Evolutionary conservation across 2,329 filamentous ascomycete species (phyloP).

Genomic region (Malbranchea cinnamomea): DNA sequence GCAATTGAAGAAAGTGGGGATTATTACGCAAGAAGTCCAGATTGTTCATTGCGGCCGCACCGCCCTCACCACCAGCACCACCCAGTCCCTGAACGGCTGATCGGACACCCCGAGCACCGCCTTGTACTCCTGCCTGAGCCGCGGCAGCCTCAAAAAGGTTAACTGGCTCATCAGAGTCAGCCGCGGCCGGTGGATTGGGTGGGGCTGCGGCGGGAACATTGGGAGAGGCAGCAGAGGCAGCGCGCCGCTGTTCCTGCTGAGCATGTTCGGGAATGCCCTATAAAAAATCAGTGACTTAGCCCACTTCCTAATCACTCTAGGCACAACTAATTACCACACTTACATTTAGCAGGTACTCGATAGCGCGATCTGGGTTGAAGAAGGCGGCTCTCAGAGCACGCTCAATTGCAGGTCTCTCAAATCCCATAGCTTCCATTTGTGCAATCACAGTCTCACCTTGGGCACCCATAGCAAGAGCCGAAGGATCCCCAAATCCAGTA

Average conservation of each 20-base stretch:
- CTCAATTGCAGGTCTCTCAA: conserved; percentile 75
- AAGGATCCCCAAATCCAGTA: conserved; percentile 51
- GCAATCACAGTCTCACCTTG: conserved; percentile 69
- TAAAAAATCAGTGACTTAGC: conserved; percentile 4
- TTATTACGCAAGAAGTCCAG: conserved; percentile 92
- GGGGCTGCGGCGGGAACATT: conserved; percentile 30
- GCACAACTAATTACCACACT: conserved; percentile 17
- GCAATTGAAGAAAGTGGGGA: conserved; percentile 92
- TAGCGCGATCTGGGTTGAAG: conserved; percentile 91
- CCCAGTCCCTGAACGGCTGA: conserved; percentile 12
- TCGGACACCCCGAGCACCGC: conserved; percentile 17
- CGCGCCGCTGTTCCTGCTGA: conserved; percentile 42
- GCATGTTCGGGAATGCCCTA: conserved; percentile 84
- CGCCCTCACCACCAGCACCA: conserved; percentile 10
- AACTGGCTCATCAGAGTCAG: conserved; percentile 46
- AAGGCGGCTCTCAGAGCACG: conserved; percentile 91
- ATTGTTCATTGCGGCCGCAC: conserved; percentile 42
- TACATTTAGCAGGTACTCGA: conserved; percentile 86
- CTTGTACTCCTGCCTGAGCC: conserved; percentile 32
- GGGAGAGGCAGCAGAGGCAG: conserved; percentile 28
- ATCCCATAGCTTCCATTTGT: conserved; percentile 97
- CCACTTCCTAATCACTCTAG: background rate
- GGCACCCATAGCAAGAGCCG: conserved; percentile 70
- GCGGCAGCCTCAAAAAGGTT: conserved; percentile 92
- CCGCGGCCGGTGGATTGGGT: conserved; percentile 16